Conservation (phyloP, 192 early-diverging fungal genomes). For the Coemansia sp. region DNA sequence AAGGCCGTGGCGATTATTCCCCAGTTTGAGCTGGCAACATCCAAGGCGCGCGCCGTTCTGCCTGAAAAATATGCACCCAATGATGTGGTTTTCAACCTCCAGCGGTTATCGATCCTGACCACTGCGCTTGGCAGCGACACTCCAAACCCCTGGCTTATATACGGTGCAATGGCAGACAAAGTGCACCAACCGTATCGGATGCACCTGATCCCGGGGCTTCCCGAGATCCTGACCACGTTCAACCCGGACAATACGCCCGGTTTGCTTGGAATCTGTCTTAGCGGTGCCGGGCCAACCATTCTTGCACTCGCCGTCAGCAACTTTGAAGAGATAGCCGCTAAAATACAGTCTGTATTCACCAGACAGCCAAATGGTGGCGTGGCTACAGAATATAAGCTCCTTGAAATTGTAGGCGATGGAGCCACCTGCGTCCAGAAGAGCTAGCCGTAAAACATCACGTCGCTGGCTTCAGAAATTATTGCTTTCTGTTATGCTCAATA, state of each 20-base stretch:
- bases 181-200: constrained; percentile 97
- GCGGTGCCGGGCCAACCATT: constrained; percentile 96
- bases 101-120: constrained; percentile 89
- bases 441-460: neutral
- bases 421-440: constrained; percentile 36
- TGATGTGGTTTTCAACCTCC: constrained; percentile 93
- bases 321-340: constrained; percentile 80
- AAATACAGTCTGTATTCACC: constrained; percentile 38
- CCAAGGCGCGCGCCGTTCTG: constrained; percentile 84
- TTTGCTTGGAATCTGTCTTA: constrained; percentile 88
- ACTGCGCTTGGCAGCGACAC: constrained; percentile 72
- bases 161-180: constrained; percentile 91
- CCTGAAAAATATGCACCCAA: constrained; percentile 72
- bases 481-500: too few species aligned
- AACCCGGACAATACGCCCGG: constrained; percentile 77
- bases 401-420: constrained; percentile 52
- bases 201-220: constrained; percentile 90
- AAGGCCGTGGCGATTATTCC: constrained; percentile 80
- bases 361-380: constrained; percentile 42
- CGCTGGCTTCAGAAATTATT: too few species aligned
- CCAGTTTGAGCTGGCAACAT: constrained; percentile 90
- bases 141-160: constrained; percentile 76
- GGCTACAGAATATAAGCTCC: constrained; percentile 45
- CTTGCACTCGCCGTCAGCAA: constrained; percentile 82
- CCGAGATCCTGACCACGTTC: constrained; percentile 77